Evolutionary conservation across 345 rosid genomes (phyloP), one percentile per base, ranked within the genome.

Genomic region (Eucalyptus dawsonii): DNA sequence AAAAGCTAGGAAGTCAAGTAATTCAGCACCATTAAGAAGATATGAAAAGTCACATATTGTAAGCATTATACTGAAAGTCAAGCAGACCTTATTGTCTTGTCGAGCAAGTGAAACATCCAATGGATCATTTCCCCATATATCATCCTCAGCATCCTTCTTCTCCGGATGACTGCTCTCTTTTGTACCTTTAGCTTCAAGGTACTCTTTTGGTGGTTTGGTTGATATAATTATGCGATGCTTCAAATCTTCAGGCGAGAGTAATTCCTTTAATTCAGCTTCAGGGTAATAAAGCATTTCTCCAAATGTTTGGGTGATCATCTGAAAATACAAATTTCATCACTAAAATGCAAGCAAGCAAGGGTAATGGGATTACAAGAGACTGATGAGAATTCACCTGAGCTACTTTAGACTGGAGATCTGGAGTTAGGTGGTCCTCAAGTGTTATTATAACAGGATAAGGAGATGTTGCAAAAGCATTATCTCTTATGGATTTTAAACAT

Each of bases 181-280:
- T 7, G 10, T 85, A 16, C 91, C 92, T 91, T 92, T 93, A 54
- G 94, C 91, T 92, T 94, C 92, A 45, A 93, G 96, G 92, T 95
- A 97, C 90, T 98, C 98, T 89, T 95, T 98, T 29, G 99, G 99
- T 58, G 98, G 99, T 89, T 98, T 98, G 27, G 99, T 98, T 90
- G 99, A 98, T 93, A 98, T 93, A 88, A 98, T 95, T 86, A 98
- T 86, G 60, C 93, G 94, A 69, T 83, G 94, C 94, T 94, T 98
- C 92, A 98, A 85, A 6, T 92, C 94, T 15, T 95, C 94, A 0
- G 98, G 98, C 9, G 98, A 97, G 22, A 98, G 98, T 88, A 98
- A 95, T 67, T 98, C 96, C 91, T 94, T 96, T 56, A 96, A 91
- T 91, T 95, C 98, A 27, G 97, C 49, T 25, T 94, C 95, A 89